phyloP scores from a whole-genome alignment of 2,329 filamentous ascomycete species.

The Aspergillus viridinutans region DNA sequence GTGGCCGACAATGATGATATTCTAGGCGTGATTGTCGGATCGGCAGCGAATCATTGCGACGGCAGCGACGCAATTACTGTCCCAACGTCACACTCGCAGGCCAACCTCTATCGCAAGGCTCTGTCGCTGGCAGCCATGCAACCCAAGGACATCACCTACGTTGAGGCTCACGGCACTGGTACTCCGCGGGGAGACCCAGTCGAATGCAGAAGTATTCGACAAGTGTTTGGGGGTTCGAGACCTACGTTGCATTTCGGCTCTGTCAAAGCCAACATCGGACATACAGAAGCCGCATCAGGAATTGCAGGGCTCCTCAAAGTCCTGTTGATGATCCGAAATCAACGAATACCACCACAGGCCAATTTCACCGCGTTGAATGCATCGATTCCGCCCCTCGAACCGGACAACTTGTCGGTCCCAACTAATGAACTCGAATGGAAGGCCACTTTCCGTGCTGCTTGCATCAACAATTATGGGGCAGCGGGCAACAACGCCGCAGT shows the following conservation, averaged over 20 bases:
- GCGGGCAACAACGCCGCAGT: slow-evolving; percentile 5
- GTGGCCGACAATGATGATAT: slow-evolving; percentile 20
- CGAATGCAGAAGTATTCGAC: neutral
- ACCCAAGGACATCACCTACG: neutral
- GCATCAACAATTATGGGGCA: slow-evolving; percentile 9
- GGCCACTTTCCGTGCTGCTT: neutral
- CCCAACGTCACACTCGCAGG: neutral
- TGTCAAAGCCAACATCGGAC: slow-evolving; percentile 27
- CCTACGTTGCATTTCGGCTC: slow-evolving; percentile 10
- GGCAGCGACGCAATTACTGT: slow-evolving; percentile 1
- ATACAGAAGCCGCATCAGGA: slow-evolving; percentile 24
- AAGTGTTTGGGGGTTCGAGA: neutral
- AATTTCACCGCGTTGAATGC: slow-evolving; percentile 1
- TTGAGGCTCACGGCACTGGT: slow-evolving; percentile 9
- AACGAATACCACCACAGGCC: slow-evolving; percentile 4
- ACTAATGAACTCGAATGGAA: neutral
- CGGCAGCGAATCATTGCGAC: neutral
- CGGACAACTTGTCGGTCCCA: neutral
- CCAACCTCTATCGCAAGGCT: neutral
- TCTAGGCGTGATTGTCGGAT: slow-evolving; percentile 2
- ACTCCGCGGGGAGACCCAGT: slow-evolving; percentile 5
- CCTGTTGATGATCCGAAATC: slow-evolving; percentile 12
- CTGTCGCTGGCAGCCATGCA: neutral
- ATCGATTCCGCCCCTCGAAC: neutral
- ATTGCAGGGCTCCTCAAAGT: slow-evolving; percentile 20